Percentiles rank a stretch among this genome's conserved stretches.
These are phyloP conservation scores for Fusarium musae DNA, from an alignment of 2,329 filamentous ascomycete genomes.

Conservation along the genomic window DNA sequence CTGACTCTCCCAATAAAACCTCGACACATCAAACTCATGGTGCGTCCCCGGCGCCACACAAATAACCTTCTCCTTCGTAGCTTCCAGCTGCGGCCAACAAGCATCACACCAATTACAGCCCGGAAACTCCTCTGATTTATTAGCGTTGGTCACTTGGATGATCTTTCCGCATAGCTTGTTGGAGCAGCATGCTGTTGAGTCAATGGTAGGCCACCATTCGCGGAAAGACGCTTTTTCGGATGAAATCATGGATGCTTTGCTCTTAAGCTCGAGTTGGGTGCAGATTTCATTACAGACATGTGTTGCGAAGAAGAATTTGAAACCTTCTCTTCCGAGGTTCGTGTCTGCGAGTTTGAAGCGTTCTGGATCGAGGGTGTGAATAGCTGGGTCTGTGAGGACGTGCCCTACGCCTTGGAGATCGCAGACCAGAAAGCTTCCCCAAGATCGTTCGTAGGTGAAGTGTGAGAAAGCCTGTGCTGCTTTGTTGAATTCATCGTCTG, in stretches of 20 bases:
- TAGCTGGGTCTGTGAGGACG: conserved; percentile 51
- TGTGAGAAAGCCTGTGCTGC: conserved; percentile 55
- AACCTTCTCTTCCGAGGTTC: conserved; percentile 49
- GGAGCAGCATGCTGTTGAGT: conserved; percentile 49
- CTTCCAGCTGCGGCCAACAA: conserved; percentile 48
- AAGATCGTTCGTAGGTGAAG: conserved; percentile 55
- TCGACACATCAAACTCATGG: conserved; percentile 49
- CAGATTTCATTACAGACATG: conserved; percentile 52
- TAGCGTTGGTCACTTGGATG: conserved; percentile 37
- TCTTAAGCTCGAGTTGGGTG: conserved; percentile 44
- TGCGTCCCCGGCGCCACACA: conserved; percentile 40
- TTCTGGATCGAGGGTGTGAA: conserved; percentile 49
- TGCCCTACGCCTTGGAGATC: conserved; percentile 53
- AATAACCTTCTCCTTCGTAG: conserved; percentile 34
- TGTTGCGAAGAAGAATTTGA: conserved; percentile 53
- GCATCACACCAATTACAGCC: conserved; percentile 48
- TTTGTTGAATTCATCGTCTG: conserved; percentile 39
- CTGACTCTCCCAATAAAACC: conserved; percentile 52
- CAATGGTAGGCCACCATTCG: conserved; percentile 47
- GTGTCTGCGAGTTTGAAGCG: conserved; percentile 49
- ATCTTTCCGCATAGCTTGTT: conserved; percentile 54
- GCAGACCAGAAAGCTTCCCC: conserved; percentile 49
- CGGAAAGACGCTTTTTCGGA: conserved; percentile 43
- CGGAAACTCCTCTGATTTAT: conserved; percentile 37
- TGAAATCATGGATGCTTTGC: conserved; percentile 35